Base-by-base conservation (phyloP, 805 yeast species). In the Candida orba region DNA sequence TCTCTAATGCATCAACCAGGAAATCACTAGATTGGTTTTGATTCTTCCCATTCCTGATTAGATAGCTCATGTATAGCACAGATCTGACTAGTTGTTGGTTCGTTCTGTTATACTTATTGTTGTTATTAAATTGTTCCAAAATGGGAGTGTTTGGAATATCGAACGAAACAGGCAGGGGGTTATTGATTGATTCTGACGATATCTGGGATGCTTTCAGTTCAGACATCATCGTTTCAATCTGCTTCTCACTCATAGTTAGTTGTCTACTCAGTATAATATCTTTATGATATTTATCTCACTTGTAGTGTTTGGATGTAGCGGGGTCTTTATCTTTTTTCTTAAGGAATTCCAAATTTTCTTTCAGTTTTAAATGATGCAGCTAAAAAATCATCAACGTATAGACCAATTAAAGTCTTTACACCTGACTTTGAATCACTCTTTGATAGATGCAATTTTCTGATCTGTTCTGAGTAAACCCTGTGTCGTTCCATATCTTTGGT, bases 1-100 rank as follows among this genome's bases (percentile, higher is more conserved):
- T 40, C 29, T 52, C 54, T 23, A 52, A 22, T 4, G 46, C n/a
- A 22, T 46, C 39, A 8, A 52, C 43, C 22, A 52, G 23, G 8
- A 37, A 35, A 31, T 46, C 52, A 30, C 40, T 40, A 1, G 34
- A 29, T 6, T 34, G 14, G 25, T 41, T 30, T 14, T 39, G 36
- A 3, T 18, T 39, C 17, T 43, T 40, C 3, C 45, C 46, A 20
- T 37, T 44, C 9, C 43, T 42, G 17, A 51, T 24, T 3, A 51
- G 17, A 14, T 46, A 42, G 5, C 54, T 49, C 47, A 47, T 45
- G 17, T 44, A 44, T 1, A 51, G 35, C 13, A 51, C 36, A 3
- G 54, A 50, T 31, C 44, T 38, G 8, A 50, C 46, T 12, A 46
- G 32, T 24, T 45, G 46, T 15, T 46, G 44, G 17, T 43, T 46